Base-by-base conservation (phyloP, 2,329 filamentous ascomycete species). In the Aspergillus unguis region DNA sequence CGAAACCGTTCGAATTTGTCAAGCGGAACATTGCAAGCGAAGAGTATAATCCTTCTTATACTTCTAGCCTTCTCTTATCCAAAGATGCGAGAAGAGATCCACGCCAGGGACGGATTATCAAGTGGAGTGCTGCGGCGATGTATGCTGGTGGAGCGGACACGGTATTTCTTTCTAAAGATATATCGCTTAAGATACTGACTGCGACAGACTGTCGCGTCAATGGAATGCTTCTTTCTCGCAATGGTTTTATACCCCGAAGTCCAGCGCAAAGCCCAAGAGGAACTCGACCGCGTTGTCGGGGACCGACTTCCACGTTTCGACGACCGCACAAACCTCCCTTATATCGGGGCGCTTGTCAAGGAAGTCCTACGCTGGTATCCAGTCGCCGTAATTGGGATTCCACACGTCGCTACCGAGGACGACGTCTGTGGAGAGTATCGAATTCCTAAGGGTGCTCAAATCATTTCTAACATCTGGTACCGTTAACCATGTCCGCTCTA, bases 1-100 rank as follows among this genome's bases (percentile, higher is more conserved):
- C 75, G 3, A 61, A 66, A n/a, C 77, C 77, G 0, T 79, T 74
- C 49, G 59, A 56, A 1, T 77, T 76, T 44, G 74, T 76, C 4
- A 69, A 72, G 49, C 60, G 71, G 17, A 72, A 76, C 50, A 72
- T 77, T 60, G 51, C 54, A 0, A 43, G 65, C 1, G 65, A 65
- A 1, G 60, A 38, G 5, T 58, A 66, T 17, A 60, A 63, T 3
- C 58, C 63, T 3, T 78, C 74, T 0, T 77, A 73, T 40, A 55
- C 77, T 0, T 73, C 75, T 0, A 66, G 71, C 25, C 62, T 71
- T 4, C 63, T 78, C 6, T 17, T 17, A 17, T 17, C 17, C 17
- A 17, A 17, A 17, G 17, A 17, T 17, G 17, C 17, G 17, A 17
- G 17, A 17, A 17, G 17, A 17, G 47, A 48, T 4, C 29, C 42